A percentile compares a stretch with the other conserved stretches of the same genome.
These are phyloP conservation scores for Fusarium nurragi DNA, from an alignment of 2,329 filamentous ascomycete genomes.

Conservation along the genomic window DNA sequence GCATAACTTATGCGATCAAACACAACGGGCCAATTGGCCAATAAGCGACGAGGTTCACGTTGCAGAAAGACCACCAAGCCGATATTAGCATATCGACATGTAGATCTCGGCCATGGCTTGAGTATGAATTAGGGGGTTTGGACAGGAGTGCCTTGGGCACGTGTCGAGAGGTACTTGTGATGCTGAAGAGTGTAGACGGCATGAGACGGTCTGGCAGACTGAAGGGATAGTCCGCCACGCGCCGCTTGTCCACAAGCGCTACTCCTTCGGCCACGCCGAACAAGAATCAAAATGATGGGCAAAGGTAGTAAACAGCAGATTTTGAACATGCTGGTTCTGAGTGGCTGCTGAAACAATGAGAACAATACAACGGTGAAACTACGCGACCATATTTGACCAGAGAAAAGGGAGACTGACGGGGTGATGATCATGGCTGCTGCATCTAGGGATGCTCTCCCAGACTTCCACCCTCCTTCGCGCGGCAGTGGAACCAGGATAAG, in stretches of 20 bases:
- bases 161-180: slow-evolving; percentile 12
- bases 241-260: slow-evolving; percentile 33
- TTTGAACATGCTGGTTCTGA: not conserved
- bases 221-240: slow-evolving; percentile 23
- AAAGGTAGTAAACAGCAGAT: not conserved
- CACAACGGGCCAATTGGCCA: slow-evolving; percentile 9
- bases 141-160: too few species aligned
- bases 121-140: slow-evolving; percentile 1
- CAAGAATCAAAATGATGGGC: slow-evolving; percentile 4
- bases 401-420: not conserved
- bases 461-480: slow-evolving; percentile 26
- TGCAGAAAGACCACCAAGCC: slow-evolving; percentile 1
- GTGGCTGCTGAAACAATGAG: slow-evolving; percentile 14
- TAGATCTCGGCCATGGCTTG: slow-evolving; percentile 12
- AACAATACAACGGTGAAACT: slow-evolving; percentile 1
- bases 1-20: slow-evolving; percentile 6
- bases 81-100: not conserved
- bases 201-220: slow-evolving; percentile 14
- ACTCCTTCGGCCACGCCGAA: slow-evolving; percentile 35
- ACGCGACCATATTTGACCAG: not conserved
- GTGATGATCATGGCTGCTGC: slow-evolving; percentile 17
- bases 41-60: slow-evolving; percentile 8
- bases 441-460: slow-evolving; percentile 17
- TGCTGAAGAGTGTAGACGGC: not conserved
- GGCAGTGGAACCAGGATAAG: slow-evolving; percentile 28